Percentiles rank a stretch among this genome's conserved stretches.
Evolutionary conservation across 495 filamentous ascomycete species (phyloP).

Genomic region (Gamarada debralockiae): DNA sequence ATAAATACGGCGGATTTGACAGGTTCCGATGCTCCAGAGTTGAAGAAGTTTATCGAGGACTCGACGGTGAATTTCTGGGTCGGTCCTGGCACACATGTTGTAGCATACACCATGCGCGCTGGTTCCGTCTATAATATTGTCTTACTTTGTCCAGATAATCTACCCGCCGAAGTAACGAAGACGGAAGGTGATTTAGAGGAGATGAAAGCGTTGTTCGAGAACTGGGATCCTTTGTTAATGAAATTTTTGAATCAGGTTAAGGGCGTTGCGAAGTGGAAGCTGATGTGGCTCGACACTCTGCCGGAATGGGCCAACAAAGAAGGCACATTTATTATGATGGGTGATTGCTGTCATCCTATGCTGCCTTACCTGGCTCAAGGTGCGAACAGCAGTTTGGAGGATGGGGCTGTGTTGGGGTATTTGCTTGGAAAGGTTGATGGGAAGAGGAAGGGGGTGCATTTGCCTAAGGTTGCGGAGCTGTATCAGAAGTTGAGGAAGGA

Average conservation of each 20-base stretch:
- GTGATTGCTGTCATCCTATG: slow-evolving; percentile 55
- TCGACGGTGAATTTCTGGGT: no score
- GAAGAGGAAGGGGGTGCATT: background rate
- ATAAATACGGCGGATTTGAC: no score
- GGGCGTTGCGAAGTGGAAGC: slow-evolving; percentile 33
- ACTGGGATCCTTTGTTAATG: background rate
- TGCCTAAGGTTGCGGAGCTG: background rate
- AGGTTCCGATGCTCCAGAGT: no score
- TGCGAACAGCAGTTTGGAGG: slow-evolving; percentile 40
- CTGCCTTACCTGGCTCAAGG: slow-evolving; percentile 53
- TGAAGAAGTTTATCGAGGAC: no score
- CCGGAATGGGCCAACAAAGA: background rate
- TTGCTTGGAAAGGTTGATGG: slow-evolving; percentile 25
- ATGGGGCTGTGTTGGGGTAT: slow-evolving; percentile 36
- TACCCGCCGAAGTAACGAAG: slow-evolving; percentile 39
- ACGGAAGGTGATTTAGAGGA: background rate
- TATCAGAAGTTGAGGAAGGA: background rate
- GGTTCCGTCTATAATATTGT: slow-evolving; percentile 56
- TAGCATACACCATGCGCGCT: slow-evolving; percentile 51
- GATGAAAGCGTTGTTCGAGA: background rate
- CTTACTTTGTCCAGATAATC: slow-evolving; percentile 46
- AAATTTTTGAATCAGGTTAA: slow-evolving; percentile 16
- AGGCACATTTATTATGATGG: slow-evolving; percentile 15
- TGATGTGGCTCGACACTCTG: slow-evolving; percentile 30
- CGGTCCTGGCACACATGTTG: slow-evolving; percentile 46